Conservation (phyloP, 2,329 filamentous ascomycete species). For the Raffaelea arxii region DNA sequence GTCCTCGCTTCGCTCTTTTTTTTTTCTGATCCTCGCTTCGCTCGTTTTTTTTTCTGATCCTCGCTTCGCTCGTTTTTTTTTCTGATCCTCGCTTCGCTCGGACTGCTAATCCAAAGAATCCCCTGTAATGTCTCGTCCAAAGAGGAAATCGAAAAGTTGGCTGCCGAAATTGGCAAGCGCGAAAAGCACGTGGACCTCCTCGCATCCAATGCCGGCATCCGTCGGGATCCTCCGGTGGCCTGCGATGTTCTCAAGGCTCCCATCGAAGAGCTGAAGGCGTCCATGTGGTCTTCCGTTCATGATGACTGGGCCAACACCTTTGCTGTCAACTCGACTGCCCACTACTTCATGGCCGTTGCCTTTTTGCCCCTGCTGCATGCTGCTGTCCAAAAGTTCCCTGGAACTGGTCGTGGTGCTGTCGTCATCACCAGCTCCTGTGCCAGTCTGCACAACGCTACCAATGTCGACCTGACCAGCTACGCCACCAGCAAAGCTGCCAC, state of each 20-base stretch:
- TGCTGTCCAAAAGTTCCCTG: conserved; percentile 22
- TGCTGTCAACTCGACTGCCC: conserved; percentile 64
- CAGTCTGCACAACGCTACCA: conserved; percentile 24
- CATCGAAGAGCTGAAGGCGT: conserved; percentile 18
- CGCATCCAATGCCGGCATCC: conserved; percentile 11
- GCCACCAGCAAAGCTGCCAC: conserved; percentile 41
- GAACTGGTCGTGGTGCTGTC: conserved; percentile 11
- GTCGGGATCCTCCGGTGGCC: conserved; percentile 5
- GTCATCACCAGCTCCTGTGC: conserved; percentile 35
- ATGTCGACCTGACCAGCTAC: conserved; percentile 42
- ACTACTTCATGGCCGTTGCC: conserved; percentile 55
- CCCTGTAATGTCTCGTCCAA: conserved; percentile 54
- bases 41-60: no score
- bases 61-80: no score
- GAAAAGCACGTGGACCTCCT: conserved; percentile 40
- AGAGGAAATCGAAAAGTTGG: conserved; percentile 46
- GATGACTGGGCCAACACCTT: conserved; percentile 56
- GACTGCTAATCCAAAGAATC: conserved; percentile 25
- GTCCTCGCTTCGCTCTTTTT: no score
- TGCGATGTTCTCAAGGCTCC: conserved; percentile 10
- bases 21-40: no score
- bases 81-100: no score
- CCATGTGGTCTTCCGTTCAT: conserved; percentile 52
- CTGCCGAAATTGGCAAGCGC: conserved; percentile 40
- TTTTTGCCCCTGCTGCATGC: conserved; percentile 53